A percentile compares a stretch with the other conserved stretches of the same genome.
These are phyloP conservation scores for Biscogniauxia mediterranea DNA, from an alignment of 2,329 filamentous ascomycete genomes.

Conservation along the genomic window DNA sequence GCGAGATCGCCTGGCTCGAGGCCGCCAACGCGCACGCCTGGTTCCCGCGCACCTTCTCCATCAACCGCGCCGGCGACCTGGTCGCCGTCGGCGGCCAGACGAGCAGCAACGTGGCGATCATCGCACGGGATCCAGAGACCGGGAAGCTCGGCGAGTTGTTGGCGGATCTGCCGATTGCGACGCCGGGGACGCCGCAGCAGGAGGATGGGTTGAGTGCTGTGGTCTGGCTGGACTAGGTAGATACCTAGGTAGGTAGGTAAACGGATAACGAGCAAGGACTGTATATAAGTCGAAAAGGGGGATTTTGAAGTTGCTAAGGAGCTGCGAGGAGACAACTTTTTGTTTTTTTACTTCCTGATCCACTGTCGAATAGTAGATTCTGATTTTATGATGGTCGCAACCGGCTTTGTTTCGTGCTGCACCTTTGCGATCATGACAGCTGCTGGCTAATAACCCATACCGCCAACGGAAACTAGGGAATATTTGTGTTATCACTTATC, in stretches of 20 bases:
- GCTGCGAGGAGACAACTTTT: background rate
- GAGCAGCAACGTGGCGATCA: constrained; percentile 56
- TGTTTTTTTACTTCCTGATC: background rate
- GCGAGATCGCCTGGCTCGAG: constrained; percentile 50
- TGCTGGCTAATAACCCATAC: too few species aligned
- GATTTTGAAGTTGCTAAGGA: background rate
- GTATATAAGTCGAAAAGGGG: constrained; percentile 3
- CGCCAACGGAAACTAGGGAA: too few species aligned
- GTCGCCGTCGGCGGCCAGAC: constrained; percentile 64
- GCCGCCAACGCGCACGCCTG: constrained; percentile 56
- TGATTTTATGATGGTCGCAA: too few species aligned
- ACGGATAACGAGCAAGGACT: background rate
- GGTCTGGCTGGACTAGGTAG: constrained; percentile 44
- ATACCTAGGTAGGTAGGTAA: too few species aligned
- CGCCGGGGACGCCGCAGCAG: constrained; percentile 39
- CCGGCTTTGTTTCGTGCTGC: too few species aligned
- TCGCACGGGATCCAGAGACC: constrained; percentile 51
- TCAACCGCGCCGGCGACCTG: constrained; percentile 58
- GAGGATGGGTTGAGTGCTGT: constrained; percentile 49
- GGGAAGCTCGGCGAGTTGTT: constrained; percentile 53
- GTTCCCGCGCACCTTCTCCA: constrained; percentile 61
- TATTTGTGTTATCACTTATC: too few species aligned
- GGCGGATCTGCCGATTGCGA: constrained; percentile 40
- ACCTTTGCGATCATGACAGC: too few species aligned
- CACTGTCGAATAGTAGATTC: background rate